phyloP scores from a whole-genome alignment of 352 stramenopile genomes.

The Lagenidium sp. region DNA sequence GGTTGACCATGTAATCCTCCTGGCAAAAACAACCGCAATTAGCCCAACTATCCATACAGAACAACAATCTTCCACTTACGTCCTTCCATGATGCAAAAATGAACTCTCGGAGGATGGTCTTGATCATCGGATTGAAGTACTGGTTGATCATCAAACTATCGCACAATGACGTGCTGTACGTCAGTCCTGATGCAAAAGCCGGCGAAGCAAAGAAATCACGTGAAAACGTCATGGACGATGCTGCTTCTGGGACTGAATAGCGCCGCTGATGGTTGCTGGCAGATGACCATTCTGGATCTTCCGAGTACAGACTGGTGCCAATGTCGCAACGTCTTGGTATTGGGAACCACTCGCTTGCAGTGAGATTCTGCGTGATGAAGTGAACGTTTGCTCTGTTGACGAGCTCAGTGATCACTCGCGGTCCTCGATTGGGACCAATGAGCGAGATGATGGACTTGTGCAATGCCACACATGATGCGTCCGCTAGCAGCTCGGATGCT shows the following conservation, averaged over 20 bases:
- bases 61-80: slow-evolving; percentile 17
- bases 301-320: slow-evolving; percentile 7
- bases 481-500: slow-evolving; percentile 59
- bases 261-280: neutral
- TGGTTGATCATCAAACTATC: slow-evolving; percentile 85
- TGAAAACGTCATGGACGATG: slow-evolving; percentile 48
- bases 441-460: slow-evolving; percentile 75
- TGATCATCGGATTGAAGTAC: slow-evolving; percentile 84
- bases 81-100: slow-evolving; percentile 77
- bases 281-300: slow-evolving; percentile 10
- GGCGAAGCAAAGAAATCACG: slow-evolving; percentile 75
- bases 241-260: slow-evolving; percentile 1
- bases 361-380: slow-evolving; percentile 73
- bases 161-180: slow-evolving; percentile 79
- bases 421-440: slow-evolving; percentile 43
- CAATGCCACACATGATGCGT: slow-evolving; percentile 71
- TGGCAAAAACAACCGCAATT: neutral
- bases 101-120: slow-evolving; percentile 80
- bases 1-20: slow-evolving; percentile 24
- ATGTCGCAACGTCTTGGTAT: too few species aligned
- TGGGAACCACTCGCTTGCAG: slow-evolving; percentile 58
- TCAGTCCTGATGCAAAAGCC: slow-evolving; percentile 72
- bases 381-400: slow-evolving; percentile 76
- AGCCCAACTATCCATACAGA: neutral
- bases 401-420: slow-evolving; percentile 70